Evolutionary conservation across 352 stramenopile species (phyloP).

Genomic region (Elongisporangium anandrum): DNA sequence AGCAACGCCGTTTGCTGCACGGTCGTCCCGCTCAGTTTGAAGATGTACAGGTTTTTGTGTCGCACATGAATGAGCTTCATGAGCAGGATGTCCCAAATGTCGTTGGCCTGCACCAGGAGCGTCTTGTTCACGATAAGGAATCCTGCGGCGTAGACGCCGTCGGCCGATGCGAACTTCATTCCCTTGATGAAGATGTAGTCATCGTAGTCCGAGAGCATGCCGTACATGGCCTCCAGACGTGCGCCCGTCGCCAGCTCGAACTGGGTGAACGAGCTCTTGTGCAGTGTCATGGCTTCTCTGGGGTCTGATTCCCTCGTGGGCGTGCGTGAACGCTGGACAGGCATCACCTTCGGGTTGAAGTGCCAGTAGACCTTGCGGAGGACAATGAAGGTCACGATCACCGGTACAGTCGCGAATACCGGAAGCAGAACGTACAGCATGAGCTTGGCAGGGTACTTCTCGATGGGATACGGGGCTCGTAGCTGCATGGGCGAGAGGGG

Average conservation of each 20-base stretch:
- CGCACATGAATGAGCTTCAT: slow-evolving; percentile 18
- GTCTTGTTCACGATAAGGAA: slow-evolving; percentile 35
- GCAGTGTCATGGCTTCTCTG: background rate
- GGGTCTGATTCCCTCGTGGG: background rate
- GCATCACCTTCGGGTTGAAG: background rate
- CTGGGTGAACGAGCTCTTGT: slow-evolving; percentile 14
- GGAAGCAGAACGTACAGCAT: background rate
- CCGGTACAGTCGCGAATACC: background rate
- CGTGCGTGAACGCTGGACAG: background rate
- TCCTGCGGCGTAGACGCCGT: slow-evolving; percentile 25
- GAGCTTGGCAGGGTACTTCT: background rate
- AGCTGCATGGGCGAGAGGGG: background rate
- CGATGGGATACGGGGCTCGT: background rate
- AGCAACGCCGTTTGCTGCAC: slow-evolving; percentile 28
- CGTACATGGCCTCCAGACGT: slow-evolving; percentile 10
- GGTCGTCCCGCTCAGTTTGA: slow-evolving; percentile 20
- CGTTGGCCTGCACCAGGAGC: slow-evolving; percentile 20
- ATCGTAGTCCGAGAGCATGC: slow-evolving; percentile 4
- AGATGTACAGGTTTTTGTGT: slow-evolving; percentile 21
- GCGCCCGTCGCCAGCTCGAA: slow-evolving; percentile 22
- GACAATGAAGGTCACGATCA: background rate
- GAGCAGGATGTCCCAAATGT: slow-evolving; percentile 18
- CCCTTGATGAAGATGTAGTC: slow-evolving; percentile 22
- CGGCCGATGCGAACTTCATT: slow-evolving; percentile 28
- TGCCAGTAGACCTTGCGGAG: background rate